Evolutionary conservation across 1,284 basidiomycete genomes (phyloP), one percentile per base, ranked within the genome.

Genomic region (Mycena citricolor): DNA sequence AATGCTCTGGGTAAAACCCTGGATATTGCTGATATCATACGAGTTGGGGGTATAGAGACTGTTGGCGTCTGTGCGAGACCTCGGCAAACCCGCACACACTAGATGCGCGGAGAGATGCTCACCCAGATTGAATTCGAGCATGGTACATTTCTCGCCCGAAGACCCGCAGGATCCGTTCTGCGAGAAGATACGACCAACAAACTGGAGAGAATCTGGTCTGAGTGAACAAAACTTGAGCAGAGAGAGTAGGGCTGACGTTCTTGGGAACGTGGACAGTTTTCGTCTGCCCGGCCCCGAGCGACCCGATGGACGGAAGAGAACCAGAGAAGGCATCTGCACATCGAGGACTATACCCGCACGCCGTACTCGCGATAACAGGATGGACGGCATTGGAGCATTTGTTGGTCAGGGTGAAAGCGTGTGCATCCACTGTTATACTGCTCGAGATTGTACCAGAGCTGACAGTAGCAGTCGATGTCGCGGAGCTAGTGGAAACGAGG

Each of bases 21-120:
- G 67, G 32, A 69, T 69, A 50, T 70, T 71, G 24, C 68, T 69
- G 17, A 71, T 68, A 41, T 71, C 68, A 44, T 71, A 71, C 23
- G 66, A 62, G 52, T 62, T 61, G 11, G 66, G 60, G 7, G 66
- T 68, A 32, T 56, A 69, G 14, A 55, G 37, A 43, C 57, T 57
- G 12, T 67, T 67, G 1, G 68, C 64, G 48, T 70, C 67, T 57
- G 38, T 13, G 23, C 8, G 14, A 8, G 7, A 41, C 3, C n/a
- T 12, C 14, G 30, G 19, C 42, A 8, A 39, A 24, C 8, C 20
- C 41, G 11, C 23, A n/a, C 13, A 4, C 20, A 8, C 13, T 34
- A 5, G 20, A 12, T 12, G 8, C 12, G 12, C 8, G n/a, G 2
- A 20, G 16, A 33, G n/a, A 40, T 4, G 17, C 44, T 32, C 30